Conservation (phyloP, 169 alveolate species). For the Plasmodium inui region DNA sequence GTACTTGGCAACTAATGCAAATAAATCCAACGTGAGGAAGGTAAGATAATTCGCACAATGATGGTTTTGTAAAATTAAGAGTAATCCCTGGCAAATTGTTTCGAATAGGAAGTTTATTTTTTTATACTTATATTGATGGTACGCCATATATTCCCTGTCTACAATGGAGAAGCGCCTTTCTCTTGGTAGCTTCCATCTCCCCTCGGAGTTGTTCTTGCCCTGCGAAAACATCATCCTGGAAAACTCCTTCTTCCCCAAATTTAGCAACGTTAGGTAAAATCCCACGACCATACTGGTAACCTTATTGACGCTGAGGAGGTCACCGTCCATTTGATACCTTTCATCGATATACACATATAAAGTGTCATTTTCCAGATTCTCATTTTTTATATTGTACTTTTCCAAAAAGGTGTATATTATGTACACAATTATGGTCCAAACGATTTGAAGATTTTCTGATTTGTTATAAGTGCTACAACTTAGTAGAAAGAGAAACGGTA, state of each 20-base stretch:
- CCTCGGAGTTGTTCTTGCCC: not conserved
- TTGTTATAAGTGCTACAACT: constrained; percentile 5
- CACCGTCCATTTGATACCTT: constrained; percentile 2
- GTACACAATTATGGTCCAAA: not conserved
- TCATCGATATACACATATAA: not conserved
- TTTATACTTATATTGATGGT: not conserved
- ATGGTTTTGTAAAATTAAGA: not conserved
- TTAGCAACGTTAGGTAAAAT: constrained; percentile 1
- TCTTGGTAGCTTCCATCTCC: not conserved
- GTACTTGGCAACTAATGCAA: constrained; percentile 1
- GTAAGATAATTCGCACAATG: constrained; percentile 19
- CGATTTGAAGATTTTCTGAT: not conserved
- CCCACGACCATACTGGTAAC: constrained; percentile 7
- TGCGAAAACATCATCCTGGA: not conserved
- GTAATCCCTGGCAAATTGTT: not conserved
- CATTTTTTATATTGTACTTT: not conserved
- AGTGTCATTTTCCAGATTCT: not conserved
- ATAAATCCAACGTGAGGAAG: not conserved
- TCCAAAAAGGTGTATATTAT: constrained; percentile 7
- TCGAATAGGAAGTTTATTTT: not conserved
- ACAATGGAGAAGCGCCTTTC: not conserved
- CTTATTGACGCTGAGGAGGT: not conserved
- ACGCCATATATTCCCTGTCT: not conserved
- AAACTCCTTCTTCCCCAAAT: constrained; percentile 10
- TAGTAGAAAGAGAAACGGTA: not conserved